These are phyloP conservation scores for Luffa acutangula DNA, from an alignment of 306 rosid genomes.

Conservation along the genomic window DNA sequence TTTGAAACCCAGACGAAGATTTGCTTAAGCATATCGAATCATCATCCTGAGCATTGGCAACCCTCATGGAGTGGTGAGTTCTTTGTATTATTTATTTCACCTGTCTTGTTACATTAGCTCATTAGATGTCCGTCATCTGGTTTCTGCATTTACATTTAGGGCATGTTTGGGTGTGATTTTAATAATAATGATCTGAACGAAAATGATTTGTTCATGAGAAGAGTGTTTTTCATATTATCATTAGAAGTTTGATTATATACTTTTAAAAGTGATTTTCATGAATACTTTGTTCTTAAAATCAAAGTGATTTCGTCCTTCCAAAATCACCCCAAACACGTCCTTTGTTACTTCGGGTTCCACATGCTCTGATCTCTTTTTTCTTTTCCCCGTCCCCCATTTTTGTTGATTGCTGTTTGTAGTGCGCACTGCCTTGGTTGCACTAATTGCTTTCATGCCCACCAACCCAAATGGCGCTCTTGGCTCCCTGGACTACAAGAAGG, in stretches of 20 bases:
- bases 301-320: no score
- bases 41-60: conserved; percentile 99
- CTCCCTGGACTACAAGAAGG: conserved; percentile 82
- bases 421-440: conserved; percentile 90
- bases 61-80: conserved; percentile 93
- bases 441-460: conserved; percentile 97
- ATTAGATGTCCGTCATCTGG: background rate
- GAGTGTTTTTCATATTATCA: no score
- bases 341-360: background rate
- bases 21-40: conserved; percentile 95
- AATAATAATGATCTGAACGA: no score
- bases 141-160: background rate
- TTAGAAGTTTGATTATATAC: no score
- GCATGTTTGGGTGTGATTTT: no score
- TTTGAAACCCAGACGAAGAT: conserved; percentile 92
- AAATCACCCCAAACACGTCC: no score
- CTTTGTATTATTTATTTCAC: background rate
- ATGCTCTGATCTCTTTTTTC: background rate
- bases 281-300: no score
- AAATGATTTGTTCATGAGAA: no score
- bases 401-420: conserved; percentile 36
- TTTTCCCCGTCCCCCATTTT: background rate
- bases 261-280: no score
- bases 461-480: conserved; percentile 92
- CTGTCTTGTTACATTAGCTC: background rate